Conservation (phyloP, 345 rosid species). For the Salix dunnii region DNA sequence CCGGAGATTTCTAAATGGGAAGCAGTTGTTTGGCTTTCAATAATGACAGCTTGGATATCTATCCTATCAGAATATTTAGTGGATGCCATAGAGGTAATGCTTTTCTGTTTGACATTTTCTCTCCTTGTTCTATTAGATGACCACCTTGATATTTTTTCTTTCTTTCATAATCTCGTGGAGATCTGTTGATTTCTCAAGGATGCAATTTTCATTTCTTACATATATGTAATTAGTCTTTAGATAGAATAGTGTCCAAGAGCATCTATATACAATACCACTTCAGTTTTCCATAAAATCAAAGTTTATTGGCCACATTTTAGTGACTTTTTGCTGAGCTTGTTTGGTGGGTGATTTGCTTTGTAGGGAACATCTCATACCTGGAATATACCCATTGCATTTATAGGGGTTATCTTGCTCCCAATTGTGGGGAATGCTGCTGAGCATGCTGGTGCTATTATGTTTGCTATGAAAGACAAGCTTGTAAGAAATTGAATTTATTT, state of each 20-base stretch:
- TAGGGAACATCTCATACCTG: conserved; percentile 80
- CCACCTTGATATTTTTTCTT: neutral
- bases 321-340: neutral
- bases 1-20: conserved; percentile 86
- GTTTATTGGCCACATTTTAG: neutral
- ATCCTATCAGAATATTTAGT: conserved; percentile 84
- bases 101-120: neutral
- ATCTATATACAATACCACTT: neutral
- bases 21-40: conserved; percentile 74
- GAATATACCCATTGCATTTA: conserved; percentile 76
- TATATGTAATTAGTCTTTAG: neutral
- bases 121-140: neutral
- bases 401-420: conserved; percentile 91
- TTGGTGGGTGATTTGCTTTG: conserved; percentile 20
- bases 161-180: neutral
- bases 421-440: conserved; percentile 98
- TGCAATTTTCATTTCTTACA: neutral
- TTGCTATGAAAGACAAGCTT: conserved; percentile 95
- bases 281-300: neutral
- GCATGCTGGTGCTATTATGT: conserved; percentile 93
- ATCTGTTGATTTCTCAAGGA: conserved; percentile 7
- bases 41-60: conserved; percentile 90
- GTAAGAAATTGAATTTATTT: conserved; percentile 35
- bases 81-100: conserved; percentile 72
- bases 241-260: neutral